Conservation (phyloP, 169 alveolate genomes). For the Fabrea salina region DNA sequence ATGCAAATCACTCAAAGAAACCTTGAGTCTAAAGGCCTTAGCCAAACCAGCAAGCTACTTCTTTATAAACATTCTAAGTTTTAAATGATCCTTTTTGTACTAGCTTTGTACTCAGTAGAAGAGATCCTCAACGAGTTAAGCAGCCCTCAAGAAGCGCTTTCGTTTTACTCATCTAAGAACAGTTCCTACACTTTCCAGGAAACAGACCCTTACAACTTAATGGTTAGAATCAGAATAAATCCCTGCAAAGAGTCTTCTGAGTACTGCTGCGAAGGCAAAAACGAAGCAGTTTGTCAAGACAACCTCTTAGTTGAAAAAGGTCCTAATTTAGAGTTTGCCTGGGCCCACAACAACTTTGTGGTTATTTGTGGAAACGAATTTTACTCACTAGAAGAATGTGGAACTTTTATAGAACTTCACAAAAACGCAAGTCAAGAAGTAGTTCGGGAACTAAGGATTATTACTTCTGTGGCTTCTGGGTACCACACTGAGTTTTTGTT, state of each 20-base stretch:
- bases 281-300: slow-evolving; percentile 68
- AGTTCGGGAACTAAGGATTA: slow-evolving; percentile 40
- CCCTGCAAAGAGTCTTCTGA: slow-evolving; percentile 63
- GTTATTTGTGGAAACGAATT: slow-evolving; percentile 52
- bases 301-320: slow-evolving; percentile 48
- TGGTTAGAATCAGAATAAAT: slow-evolving; percentile 48
- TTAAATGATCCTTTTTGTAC: too few relatives aligned
- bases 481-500: slow-evolving; percentile 60
- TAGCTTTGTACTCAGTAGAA: too few relatives aligned
- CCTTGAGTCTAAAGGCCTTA: too few relatives aligned
- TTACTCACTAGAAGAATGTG: slow-evolving; percentile 45
- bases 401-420: slow-evolving; percentile 75
- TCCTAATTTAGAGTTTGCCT: slow-evolving; percentile 64
- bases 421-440: slow-evolving; percentile 47
- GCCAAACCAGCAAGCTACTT: too few relatives aligned
- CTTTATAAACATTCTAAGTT: too few relatives aligned
- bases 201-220: slow-evolving; percentile 42
- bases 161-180: too few relatives aligned
- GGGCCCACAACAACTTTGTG: slow-evolving; percentile 62
- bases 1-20: slow-evolving; percentile 12
- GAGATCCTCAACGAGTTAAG: too few relatives aligned
- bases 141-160: too few relatives aligned
- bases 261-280: slow-evolving; percentile 66
- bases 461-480: slow-evolving; percentile 44
- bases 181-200: slow-evolving; percentile 38